Evolutionary conservation across 2,329 filamentous ascomycete species (phyloP).

Genomic region (Chalaropsis thielavioides): DNA sequence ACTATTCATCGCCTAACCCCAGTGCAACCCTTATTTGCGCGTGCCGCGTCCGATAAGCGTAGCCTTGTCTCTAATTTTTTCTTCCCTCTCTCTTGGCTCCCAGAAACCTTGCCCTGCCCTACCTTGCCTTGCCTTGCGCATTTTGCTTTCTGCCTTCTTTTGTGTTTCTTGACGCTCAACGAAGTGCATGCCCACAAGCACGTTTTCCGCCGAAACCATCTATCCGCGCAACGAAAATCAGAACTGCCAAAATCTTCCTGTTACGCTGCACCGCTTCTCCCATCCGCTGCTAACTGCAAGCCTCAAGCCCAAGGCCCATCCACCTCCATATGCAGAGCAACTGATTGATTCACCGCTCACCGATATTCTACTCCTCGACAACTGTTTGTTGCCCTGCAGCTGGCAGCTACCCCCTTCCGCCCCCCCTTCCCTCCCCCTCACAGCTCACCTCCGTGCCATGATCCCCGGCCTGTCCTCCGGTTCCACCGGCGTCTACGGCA

Average conservation of each 20-base stretch:
- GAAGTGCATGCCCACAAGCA: neutral
- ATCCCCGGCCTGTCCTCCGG: constrained; percentile 22
- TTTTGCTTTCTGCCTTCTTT: neutral
- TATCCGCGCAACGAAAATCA: too few relatives aligned
- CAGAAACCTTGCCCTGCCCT: neutral
- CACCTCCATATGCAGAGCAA: too few relatives aligned
- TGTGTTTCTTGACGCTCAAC: neutral
- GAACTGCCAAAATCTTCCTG: too few relatives aligned
- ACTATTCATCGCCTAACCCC: neutral
- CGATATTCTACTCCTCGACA: neutral
- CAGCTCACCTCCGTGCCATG: constrained; percentile 12
- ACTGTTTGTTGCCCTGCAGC: neutral
- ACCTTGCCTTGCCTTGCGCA: neutral
- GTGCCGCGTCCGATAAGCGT: neutral
- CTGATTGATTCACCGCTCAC: neutral
- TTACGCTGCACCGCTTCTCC: too few relatives aligned
- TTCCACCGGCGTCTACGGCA: neutral
- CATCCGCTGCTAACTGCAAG: too few relatives aligned
- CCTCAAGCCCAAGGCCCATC: too few relatives aligned
- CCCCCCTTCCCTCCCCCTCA: neutral
- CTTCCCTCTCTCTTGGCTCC: too few relatives aligned
- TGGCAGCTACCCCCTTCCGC: neutral
- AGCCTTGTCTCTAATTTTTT: neutral
- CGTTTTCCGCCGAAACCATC: too few relatives aligned
- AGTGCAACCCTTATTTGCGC: neutral